Evolutionary conservation across 2,329 filamentous ascomycete species (phyloP), one percentile per base, ranked within the genome.

Genomic region (Chaetomiaceae sp.): DNA sequence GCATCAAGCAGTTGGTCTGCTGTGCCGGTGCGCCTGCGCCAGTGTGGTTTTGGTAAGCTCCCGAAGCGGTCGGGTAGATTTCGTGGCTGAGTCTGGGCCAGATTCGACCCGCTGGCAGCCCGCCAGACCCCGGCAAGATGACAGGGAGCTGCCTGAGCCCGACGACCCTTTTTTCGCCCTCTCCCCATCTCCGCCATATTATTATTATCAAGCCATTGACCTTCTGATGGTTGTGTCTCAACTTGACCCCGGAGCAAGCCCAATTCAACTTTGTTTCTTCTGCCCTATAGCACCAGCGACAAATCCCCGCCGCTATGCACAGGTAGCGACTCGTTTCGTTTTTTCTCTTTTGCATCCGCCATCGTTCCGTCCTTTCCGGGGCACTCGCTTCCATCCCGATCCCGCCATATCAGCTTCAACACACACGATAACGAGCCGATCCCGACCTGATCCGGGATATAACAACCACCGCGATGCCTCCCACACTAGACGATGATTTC

Each of bases 71-170:
- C 14, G 5, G 30, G 33, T 31, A 50, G 48, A 31, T 33, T 40
- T 44, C 27, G 48, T 30, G 48, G 48, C 48, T 46, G 48, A 51
- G 48, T 25, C 42, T 41, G 42, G 48, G 12, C 34, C 35, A 40
- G 38, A 35, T 41, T 30, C 27, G 31, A 27, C 21, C 25, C 48
- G 10, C 30, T 12, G 8, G 30, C 30, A 33, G 7, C 7, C 25
- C 9, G 35, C 14, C 41, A 41, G 17, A 17, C 33, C 40, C 20
- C n/a, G n/a, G 21, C n/a, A 12, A 16, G 5, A 4, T 17, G 46
- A 44, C 31, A 48, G 20, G 39, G 33, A 33, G 25, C 48, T 33
- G 30, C 30, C 7, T 2, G 25, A 27, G 35, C 48, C 25, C 25
- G 16, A 17, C 14, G 21, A 5, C 23, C 35, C n/a, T 44, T 44